Conservation (phyloP, 1,139 yeast species). For the Zygoascus hellenicus region DNA sequence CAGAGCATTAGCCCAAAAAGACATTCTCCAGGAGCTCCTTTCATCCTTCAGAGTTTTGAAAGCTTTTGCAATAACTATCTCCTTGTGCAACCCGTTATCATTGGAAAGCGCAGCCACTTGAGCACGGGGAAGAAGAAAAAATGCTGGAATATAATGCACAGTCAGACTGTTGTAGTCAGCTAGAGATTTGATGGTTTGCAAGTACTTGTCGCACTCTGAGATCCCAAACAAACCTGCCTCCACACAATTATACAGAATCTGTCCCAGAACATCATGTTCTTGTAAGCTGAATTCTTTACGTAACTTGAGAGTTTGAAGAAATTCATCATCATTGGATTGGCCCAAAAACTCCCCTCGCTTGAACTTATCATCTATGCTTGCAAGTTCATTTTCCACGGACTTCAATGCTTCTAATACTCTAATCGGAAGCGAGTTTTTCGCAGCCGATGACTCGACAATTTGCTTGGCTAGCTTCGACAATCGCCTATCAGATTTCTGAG, state of each 20-base stretch:
- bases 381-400: conserved; percentile 39
- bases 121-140: conserved; percentile 18
- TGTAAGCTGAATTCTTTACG: conserved; percentile 57
- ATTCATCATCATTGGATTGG: conserved; percentile 41
- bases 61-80: conserved; percentile 15
- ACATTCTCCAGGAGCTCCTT: conserved; percentile 26
- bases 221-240: conserved; percentile 26
- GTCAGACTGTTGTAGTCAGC: conserved; percentile 56
- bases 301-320: conserved; percentile 51
- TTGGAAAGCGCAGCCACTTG: conserved; percentile 9
- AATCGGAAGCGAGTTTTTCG: neutral
- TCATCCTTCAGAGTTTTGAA: conserved; percentile 12
- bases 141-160: conserved; percentile 61
- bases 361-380: conserved; percentile 51
- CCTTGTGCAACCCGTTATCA: neutral
- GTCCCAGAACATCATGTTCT: conserved; percentile 70
- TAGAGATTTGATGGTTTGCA: conserved; percentile 41
- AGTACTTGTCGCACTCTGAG: conserved; percentile 40
- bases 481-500: neutral
- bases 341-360: conserved; percentile 62
- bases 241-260: conserved; percentile 39
- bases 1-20: conserved; percentile 48
- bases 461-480: neutral
- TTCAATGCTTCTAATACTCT: conserved; percentile 41
- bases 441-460: neutral